phyloP scores from a whole-genome alignment of 192 early-diverging fungal species.

The Coemansia sp. region DNA sequence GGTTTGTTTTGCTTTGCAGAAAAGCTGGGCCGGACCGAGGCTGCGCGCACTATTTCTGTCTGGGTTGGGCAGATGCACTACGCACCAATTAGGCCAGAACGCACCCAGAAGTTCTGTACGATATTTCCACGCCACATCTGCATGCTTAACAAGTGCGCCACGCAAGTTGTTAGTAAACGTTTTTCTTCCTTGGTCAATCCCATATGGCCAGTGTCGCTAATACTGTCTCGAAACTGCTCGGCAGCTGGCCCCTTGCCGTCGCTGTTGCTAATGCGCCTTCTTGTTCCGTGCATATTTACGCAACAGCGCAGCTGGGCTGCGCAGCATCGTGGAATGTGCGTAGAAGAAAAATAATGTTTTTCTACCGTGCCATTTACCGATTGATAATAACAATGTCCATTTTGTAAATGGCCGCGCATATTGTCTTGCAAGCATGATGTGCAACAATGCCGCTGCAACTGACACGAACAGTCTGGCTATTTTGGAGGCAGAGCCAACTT shows the following conservation, averaged over 20 bases:
- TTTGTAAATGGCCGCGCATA: not conserved
- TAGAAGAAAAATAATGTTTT: not conserved
- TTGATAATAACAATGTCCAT: not conserved
- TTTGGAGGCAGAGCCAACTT: not conserved
- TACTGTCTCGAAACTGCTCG: not conserved
- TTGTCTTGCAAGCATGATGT: not conserved
- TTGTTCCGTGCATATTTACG: not conserved
- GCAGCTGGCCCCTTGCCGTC: not conserved
- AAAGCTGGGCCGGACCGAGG: no score
- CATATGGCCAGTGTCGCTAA: not conserved
- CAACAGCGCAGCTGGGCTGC: not conserved
- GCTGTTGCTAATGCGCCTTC: not conserved
- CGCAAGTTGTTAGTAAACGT: not conserved
- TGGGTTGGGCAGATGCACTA: not conserved
- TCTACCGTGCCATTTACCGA: not conserved
- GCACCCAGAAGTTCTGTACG: not conserved
- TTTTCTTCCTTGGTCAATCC: slow-evolving; percentile 3
- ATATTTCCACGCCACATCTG: slow-evolving; percentile 4
- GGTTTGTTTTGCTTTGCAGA: no score
- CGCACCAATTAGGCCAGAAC: not conserved
- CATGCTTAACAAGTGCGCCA: slow-evolving; percentile 1
- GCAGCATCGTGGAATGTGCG: not conserved
- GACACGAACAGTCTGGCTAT: not conserved
- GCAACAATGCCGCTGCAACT: not conserved
- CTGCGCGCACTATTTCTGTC: no score